Percentiles rank a stretch among this genome's conserved stretches.
These are phyloP conservation scores for Coprinopsis strossmayeri DNA, from an alignment of 768 basidiomycete species.

Conservation along the genomic window DNA sequence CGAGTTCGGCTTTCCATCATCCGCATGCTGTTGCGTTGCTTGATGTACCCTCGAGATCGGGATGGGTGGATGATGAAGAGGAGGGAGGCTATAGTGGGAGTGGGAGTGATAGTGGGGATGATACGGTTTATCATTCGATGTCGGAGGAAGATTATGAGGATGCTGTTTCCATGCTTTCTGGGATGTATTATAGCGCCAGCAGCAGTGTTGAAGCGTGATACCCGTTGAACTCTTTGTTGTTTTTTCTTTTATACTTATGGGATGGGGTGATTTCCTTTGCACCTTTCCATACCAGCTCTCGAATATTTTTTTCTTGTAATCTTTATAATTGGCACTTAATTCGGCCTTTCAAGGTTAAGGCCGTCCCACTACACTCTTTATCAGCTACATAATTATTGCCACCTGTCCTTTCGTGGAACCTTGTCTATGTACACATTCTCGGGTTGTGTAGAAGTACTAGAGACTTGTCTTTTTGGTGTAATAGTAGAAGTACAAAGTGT, in stretches of 20 bases:
- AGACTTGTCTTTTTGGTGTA: no score
- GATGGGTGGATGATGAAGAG: constrained; percentile 4
- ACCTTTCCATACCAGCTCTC: no score
- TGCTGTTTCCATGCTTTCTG: constrained; percentile 10
- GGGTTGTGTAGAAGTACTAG: no score
- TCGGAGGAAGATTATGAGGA: constrained; percentile 11
- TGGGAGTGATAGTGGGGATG: neutral
- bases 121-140: constrained; percentile 3
- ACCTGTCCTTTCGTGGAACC: no score
- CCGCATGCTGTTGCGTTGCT: neutral
- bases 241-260: neutral
- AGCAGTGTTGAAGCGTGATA: constrained; percentile 2
- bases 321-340: no score
- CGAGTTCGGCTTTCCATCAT: neutral
- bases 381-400: no score
- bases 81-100: neutral
- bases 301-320: no score
- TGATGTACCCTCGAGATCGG: neutral
- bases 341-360: no score
- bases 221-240: neutral
- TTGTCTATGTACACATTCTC: no score
- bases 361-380: no score
- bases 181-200: constrained; percentile 10
- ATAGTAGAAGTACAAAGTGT: no score
- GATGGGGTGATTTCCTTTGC: neutral